A percentile compares a stretch with the other conserved stretches of the same genome.
Evolutionary conservation across 164 flowering plant species (phyloP).

Genomic region (Sedum album): DNA sequence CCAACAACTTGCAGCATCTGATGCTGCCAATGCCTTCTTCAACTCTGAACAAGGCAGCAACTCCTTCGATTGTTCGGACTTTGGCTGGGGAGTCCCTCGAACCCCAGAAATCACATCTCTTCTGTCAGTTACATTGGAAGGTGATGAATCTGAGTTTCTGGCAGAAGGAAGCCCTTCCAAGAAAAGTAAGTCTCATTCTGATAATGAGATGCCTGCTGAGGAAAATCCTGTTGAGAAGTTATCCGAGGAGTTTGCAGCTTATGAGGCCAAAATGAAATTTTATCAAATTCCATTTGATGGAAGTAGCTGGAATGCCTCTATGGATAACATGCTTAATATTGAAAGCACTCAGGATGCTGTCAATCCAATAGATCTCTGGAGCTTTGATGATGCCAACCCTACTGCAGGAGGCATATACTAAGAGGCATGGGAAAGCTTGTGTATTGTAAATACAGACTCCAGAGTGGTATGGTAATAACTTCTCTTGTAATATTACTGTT

Average conservation of each 20-base stretch:
- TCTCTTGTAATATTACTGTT: not conserved
- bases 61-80: slow-evolving; percentile 62
- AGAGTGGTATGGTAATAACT: not conserved
- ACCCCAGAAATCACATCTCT: slow-evolving; percentile 69
- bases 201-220: slow-evolving; percentile 18
- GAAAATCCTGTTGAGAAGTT: slow-evolving; percentile 27
- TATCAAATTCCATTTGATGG: slow-evolving; percentile 61
- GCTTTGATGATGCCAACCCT: slow-evolving; percentile 7
- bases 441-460: not conserved
- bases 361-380: slow-evolving; percentile 63
- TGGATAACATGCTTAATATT: slow-evolving; percentile 52
- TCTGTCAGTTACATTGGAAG: slow-evolving; percentile 29
- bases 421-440: not conserved
- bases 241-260: slow-evolving; percentile 60
- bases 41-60: slow-evolving; percentile 76
- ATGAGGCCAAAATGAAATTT: slow-evolving; percentile 68
- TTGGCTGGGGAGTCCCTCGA: slow-evolving; percentile 54
- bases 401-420: not conserved
- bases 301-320: slow-evolving; percentile 48
- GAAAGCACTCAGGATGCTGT: slow-evolving; percentile 53
- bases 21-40: slow-evolving; percentile 26
- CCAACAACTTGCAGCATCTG: slow-evolving; percentile 23
- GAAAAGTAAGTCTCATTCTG: slow-evolving; percentile 42
- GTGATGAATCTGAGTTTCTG: slow-evolving; percentile 34
- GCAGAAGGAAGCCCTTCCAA: slow-evolving; percentile 47